Percentiles rank a stretch among this genome's conserved stretches.
Conservation (phyloP, 1,284 basidiomycete species). For the Ustilago vetiveriae region DNA sequence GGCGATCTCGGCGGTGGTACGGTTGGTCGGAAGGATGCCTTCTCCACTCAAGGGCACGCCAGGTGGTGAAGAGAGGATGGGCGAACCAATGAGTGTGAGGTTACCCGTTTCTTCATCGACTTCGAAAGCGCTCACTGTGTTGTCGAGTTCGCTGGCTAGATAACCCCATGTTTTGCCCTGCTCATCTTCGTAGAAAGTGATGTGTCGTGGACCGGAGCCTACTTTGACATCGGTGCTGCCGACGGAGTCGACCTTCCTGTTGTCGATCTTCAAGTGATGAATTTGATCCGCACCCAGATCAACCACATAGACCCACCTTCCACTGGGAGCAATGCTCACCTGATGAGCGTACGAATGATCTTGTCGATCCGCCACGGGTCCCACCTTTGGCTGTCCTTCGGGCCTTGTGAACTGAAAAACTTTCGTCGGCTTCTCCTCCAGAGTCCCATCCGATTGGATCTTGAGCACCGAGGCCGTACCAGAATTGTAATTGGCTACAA, state of each 20-base stretch:
- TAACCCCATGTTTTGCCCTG: constrained; percentile 25
- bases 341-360: constrained; percentile 59
- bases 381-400: constrained; percentile 14
- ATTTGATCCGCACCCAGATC: constrained; percentile 59
- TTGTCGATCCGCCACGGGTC: constrained; percentile 52
- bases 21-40: constrained; percentile 34
- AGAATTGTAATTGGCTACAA: constrained; percentile 50
- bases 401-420: constrained; percentile 42
- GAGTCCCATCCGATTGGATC: constrained; percentile 20
- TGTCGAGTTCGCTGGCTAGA: constrained; percentile 51
- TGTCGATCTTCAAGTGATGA: constrained; percentile 30
- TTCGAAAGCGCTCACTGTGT: constrained; percentile 40
- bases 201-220: constrained; percentile 43
- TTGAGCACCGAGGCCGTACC: constrained; percentile 31
- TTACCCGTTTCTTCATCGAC: constrained; percentile 24
- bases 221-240: constrained; percentile 24
- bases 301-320: constrained; percentile 48
- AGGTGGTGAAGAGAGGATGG: constrained; percentile 41
- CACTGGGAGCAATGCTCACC: constrained; percentile 35
- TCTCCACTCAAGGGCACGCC: constrained; percentile 36
- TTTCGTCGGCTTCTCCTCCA: constrained; percentile 3
- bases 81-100: constrained; percentile 18
- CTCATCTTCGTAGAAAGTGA: constrained; percentile 34
- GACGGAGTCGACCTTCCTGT: constrained; percentile 12
- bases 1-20: constrained; percentile 56